Base-by-base conservation (phyloP, 2,329 filamentous ascomycete species). In the Cyanodermella asteris region DNA sequence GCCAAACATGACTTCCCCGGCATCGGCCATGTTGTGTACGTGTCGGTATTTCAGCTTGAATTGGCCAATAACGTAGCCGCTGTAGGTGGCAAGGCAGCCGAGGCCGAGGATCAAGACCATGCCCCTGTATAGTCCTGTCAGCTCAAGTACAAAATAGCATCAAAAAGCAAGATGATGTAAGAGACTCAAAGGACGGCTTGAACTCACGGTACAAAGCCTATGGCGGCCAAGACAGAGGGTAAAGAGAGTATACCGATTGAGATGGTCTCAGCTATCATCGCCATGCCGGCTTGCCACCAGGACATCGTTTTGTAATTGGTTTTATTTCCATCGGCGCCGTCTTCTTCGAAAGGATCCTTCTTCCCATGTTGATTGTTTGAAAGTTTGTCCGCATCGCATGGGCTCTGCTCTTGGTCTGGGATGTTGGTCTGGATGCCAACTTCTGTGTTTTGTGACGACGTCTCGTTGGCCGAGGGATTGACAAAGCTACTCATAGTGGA, bases 11-110 rank as follows among this genome's bases (percentile, higher is more conserved):
- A 76, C 51, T 22, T 59, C 51, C 3, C 68, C 71, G 9, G 67
- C 71, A 37, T 78, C 72, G 13, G 69, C 66, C 41, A 76, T 74
- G 37, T 64, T 68, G 20, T 61, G 57, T 24, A 75, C 56, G 9
- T 64, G 48, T 3, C 70, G 68, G 37, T 61, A 57, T 21, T 41
- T 46, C 27, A 57, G 43, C 36, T 64, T 64, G 46, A 69, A 64
- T 36, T 65, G 57, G 11, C 61, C 64, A 23, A 71, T 56, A 5
- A 69, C 53, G 36, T 58, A 66, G 22, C 64, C 63, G 2, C 63
- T 66, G 38, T 68, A 70, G n/a, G 56, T 62, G 3, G 64, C 53
- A 6, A 69, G 39, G 14, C 61, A 25, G 13, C 65, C 63, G 7
- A 70, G 44, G 12, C 49, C 38, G 25, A 66, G 31, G 22, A 64